Evolutionary conservation across 2,329 filamentous ascomycete genomes (phyloP).

Genomic region (Exserohilum turcica): DNA sequence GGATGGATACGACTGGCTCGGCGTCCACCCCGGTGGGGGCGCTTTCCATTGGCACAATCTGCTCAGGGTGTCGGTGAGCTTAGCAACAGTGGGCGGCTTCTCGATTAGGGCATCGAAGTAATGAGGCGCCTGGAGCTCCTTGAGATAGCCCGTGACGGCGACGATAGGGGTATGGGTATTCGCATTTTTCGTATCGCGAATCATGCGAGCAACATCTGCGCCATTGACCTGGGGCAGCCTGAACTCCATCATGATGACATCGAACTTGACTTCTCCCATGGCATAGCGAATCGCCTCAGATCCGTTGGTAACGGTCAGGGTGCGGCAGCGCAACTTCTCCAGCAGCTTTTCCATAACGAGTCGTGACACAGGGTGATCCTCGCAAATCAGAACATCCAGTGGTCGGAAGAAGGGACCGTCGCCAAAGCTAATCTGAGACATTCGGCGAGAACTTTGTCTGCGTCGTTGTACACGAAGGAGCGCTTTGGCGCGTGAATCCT

Average conservation of each 20-base stretch:
- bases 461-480: slow-evolving; percentile 89
- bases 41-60: slow-evolving; percentile 93
- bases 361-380: slow-evolving; percentile 94
- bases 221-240: slow-evolving; percentile 94
- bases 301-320: slow-evolving; percentile 87
- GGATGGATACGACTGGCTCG: slow-evolving; percentile 39
- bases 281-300: slow-evolving; percentile 92
- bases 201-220: slow-evolving; percentile 95
- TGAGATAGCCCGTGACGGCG: slow-evolving; percentile 96
- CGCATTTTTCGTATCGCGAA: slow-evolving; percentile 92
- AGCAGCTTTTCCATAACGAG: slow-evolving; percentile 99
- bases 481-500: slow-evolving; percentile 89
- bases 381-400: slow-evolving; percentile 92
- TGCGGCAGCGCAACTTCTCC: slow-evolving; percentile 92
- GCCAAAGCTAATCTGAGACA: slow-evolving; percentile 87
- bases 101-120: slow-evolving; percentile 96
- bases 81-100: slow-evolving; percentile 92
- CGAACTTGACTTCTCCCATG: slow-evolving; percentile 96
- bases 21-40: slow-evolving; percentile 65
- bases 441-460: slow-evolving; percentile 90
- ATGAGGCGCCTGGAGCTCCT: slow-evolving; percentile 91
- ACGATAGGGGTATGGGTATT: slow-evolving; percentile 96
- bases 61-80: slow-evolving; percentile 85
- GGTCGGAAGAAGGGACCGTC: slow-evolving; percentile 88
- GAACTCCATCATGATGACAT: slow-evolving; percentile 98